Conservation (phyloP, 2,329 filamentous ascomycete species). For the Phaeophleospora eucalypticola region DNA sequence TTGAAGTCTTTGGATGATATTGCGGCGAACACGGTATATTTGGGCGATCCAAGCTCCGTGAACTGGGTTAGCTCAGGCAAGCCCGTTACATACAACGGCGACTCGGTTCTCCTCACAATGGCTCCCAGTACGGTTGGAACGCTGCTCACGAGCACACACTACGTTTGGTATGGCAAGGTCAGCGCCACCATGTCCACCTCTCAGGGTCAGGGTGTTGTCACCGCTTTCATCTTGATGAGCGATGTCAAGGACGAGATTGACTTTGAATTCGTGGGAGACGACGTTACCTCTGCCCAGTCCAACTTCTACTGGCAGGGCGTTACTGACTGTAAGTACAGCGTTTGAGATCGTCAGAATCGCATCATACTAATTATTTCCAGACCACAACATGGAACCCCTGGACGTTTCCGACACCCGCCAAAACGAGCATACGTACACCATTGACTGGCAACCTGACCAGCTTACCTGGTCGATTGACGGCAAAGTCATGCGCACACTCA, state of each 20-base stretch:
- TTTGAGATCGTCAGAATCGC: not conserved
- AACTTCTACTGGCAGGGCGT: conserved; percentile 98
- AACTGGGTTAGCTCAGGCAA: conserved; percentile 89
- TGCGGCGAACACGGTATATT: conserved; percentile 70
- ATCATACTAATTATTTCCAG: conserved; percentile 43
- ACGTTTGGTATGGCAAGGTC: conserved; percentile 97
- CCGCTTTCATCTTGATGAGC: conserved; percentile 90
- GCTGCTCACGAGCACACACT: conserved; percentile 75
- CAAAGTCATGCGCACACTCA: conserved; percentile 66
- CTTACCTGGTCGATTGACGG: conserved; percentile 88
- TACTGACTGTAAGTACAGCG: conserved; percentile 68
- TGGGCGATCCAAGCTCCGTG: conserved; percentile 72
- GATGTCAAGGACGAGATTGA: conserved; percentile 99
- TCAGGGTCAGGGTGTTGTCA: conserved; percentile 84
- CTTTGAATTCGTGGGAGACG: conserved; percentile 85
- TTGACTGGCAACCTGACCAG: conserved; percentile 84
- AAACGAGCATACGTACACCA: conserved; percentile 84
- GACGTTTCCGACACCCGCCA: conserved; percentile 65
- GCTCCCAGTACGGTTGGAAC: conserved; percentile 79
- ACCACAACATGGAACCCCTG: conserved; percentile 71
- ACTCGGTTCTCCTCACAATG: conserved; percentile 79
- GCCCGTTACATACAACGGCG: conserved; percentile 63
- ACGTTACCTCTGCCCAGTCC: conserved; percentile 74
- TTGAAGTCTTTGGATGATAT: conserved; percentile 70
- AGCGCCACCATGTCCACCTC: conserved; percentile 80